Evolutionary conservation across 2,329 filamentous ascomycete species (phyloP).

Genomic region (Aspergillus fructus): DNA sequence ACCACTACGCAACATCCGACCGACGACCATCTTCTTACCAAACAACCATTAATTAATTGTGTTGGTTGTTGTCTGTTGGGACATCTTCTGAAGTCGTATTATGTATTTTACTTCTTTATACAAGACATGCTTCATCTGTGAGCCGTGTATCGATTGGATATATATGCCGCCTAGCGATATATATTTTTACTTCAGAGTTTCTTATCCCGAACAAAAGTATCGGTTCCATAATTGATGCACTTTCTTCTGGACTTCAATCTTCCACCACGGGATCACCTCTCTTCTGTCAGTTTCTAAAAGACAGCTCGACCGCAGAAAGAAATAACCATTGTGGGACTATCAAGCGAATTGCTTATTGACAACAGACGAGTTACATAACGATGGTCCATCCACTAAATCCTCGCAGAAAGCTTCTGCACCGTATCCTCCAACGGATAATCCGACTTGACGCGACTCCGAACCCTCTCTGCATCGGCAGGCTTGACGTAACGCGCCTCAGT

Average conservation of each 20-base stretch:
- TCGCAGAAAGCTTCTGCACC: conserved; percentile 67
- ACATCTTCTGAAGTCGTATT: too few species aligned
- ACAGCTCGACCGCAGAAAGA: neutral
- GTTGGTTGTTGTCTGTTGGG: too few species aligned
- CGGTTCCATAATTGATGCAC: too few species aligned
- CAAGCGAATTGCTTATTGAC: neutral
- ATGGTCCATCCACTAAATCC: conserved; percentile 48
- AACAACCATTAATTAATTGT: too few species aligned
- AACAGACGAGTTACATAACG: neutral
- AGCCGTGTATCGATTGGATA: neutral
- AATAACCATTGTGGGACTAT: neutral
- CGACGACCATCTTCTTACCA: neutral
- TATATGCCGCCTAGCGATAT: neutral
- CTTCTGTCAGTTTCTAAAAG: too few species aligned
- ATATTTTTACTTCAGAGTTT: neutral
- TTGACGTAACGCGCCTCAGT: conserved; percentile 88
- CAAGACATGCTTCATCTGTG: too few species aligned
- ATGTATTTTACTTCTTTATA: too few species aligned
- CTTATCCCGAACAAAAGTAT: too few species aligned
- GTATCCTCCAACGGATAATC: conserved; percentile 80
- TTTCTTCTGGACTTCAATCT: too few species aligned
- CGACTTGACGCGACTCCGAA: conserved; percentile 67
- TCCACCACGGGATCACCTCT: too few species aligned
- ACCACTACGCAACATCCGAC: neutral
- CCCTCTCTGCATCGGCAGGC: conserved; percentile 65